These are phyloP conservation scores for Byssochlamys sp. DNA, from an alignment of 2,329 filamentous ascomycete species.

Conservation along the genomic window DNA sequence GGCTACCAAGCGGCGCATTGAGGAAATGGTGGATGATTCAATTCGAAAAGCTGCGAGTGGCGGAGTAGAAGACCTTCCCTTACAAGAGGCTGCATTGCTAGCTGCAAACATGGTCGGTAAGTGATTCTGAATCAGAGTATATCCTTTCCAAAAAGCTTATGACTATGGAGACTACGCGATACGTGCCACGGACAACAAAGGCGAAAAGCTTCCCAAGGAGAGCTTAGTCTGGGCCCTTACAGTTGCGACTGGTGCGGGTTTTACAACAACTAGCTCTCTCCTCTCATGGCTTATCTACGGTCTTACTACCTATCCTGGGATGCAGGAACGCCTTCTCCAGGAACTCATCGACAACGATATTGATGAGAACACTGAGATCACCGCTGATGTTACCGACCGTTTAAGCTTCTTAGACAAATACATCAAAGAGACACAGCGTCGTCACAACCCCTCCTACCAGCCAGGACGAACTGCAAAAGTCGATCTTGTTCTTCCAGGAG, in stretches of 20 bases:
- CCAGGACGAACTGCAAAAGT: slow-evolving; percentile 48
- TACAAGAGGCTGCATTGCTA: slow-evolving; percentile 38
- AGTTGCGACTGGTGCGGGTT: slow-evolving; percentile 49
- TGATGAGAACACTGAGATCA: slow-evolving; percentile 36
- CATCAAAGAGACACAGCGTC: slow-evolving; percentile 53
- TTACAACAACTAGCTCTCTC: slow-evolving; percentile 51
- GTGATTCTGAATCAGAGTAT: slow-evolving; percentile 23
- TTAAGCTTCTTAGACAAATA: slow-evolving; percentile 41
- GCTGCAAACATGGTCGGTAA: slow-evolving; percentile 26
- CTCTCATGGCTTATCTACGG: slow-evolving; percentile 51
- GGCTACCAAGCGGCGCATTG: slow-evolving; percentile 7
- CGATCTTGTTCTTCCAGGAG: slow-evolving; percentile 51
- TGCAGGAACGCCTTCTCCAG: slow-evolving; percentile 50
- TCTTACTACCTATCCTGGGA: slow-evolving; percentile 44
- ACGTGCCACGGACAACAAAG: slow-evolving; percentile 37
- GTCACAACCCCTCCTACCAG: slow-evolving; percentile 54
- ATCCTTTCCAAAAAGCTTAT: neutral
- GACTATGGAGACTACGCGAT: slow-evolving; percentile 9
- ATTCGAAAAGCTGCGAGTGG: slow-evolving; percentile 12
- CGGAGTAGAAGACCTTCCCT: slow-evolving; percentile 20
- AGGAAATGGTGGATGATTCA: slow-evolving; percentile 4
- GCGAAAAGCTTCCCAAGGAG: slow-evolving; percentile 43
- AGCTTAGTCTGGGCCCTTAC: slow-evolving; percentile 32
- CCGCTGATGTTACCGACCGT: slow-evolving; percentile 33
- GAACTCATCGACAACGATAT: slow-evolving; percentile 46